Percentiles rank a stretch among this genome's conserved stretches.
Conservation (phyloP, 257 asterid species). For the Osmanthus fragrans region DNA sequence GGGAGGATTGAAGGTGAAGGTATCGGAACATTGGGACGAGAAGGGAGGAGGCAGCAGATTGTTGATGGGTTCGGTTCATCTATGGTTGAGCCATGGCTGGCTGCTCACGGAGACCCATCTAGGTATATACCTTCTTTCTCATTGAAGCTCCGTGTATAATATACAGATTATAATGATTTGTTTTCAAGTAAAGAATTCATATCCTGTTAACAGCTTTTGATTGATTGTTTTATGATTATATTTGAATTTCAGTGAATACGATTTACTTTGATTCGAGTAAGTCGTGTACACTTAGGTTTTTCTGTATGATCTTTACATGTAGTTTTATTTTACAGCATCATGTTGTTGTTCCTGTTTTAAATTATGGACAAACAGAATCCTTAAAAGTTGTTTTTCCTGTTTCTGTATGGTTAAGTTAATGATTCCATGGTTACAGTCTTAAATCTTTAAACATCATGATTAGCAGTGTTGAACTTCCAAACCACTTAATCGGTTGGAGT, state of each 20-base stretch:
- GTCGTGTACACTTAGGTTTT: neutral
- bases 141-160: neutral
- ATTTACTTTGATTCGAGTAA: neutral
- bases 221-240: neutral
- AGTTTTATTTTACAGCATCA: neutral
- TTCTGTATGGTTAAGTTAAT: neutral
- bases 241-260: neutral
- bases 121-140: conserved; percentile 44
- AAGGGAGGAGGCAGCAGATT: conserved; percentile 60
- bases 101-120: conserved; percentile 85
- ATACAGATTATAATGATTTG: neutral
- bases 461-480: neutral
- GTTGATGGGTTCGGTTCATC: conserved; percentile 73
- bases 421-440: neutral
- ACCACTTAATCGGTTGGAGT: neutral
- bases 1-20: conserved; percentile 35
- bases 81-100: conserved; percentile 84
- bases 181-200: conserved; percentile 6
- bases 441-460: conserved; percentile 1
- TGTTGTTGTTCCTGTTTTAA: neutral
- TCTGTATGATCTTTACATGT: neutral
- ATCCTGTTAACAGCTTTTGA: neutral
- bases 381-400: neutral
- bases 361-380: neutral
- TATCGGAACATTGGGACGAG: conserved; percentile 31